Conservation (phyloP, 2,329 filamentous ascomycete genomes). For the Orbilia oligospora region DNA sequence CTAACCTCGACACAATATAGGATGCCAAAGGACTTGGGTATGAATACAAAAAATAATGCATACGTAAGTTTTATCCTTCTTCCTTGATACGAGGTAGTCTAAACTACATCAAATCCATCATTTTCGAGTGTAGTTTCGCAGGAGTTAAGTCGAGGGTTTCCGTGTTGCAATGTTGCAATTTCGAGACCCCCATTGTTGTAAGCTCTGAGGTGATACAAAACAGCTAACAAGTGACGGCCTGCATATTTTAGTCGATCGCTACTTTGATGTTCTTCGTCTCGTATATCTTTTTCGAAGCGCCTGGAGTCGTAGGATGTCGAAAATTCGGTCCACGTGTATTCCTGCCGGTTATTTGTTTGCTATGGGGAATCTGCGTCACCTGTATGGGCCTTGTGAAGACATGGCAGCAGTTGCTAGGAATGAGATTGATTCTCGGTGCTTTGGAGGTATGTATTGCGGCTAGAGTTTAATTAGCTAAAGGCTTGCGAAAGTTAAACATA, state of each 20-base stretch:
- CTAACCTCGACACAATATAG: conserved; percentile 1
- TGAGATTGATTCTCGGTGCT: conserved; percentile 75
- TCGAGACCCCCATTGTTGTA: not conserved
- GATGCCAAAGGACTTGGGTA: conserved; percentile 28
- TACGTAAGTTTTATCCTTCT: conserved; percentile 21
- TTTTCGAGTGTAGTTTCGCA: not conserved
- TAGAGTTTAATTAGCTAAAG: conserved; percentile 27
- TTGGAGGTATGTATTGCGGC: conserved; percentile 70
- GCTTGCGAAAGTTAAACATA: conserved; percentile 57
- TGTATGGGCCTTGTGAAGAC: conserved; percentile 75
- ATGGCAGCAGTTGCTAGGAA: conserved; percentile 71
- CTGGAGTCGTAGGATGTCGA: conserved; percentile 78
- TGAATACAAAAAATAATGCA: conserved; percentile 40
- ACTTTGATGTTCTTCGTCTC: conserved; percentile 41
- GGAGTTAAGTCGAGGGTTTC: not conserved
- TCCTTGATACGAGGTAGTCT: not conserved
- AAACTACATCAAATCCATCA: not conserved
- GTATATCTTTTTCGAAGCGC: conserved; percentile 80
- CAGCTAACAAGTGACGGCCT: not conserved
- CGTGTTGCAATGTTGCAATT: conserved; percentile 24
- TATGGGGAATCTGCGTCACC: conserved; percentile 76
- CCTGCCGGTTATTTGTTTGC: conserved; percentile 70
- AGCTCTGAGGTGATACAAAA: conserved; percentile 10
- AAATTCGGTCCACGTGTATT: conserved; percentile 76
- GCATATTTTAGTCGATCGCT: conserved; percentile 23